Percentiles rank a stretch among this genome's conserved stretches.
phyloP scores from a whole-genome alignment of 192 early-diverging fungal species.

The Linderina pennispora region DNA sequence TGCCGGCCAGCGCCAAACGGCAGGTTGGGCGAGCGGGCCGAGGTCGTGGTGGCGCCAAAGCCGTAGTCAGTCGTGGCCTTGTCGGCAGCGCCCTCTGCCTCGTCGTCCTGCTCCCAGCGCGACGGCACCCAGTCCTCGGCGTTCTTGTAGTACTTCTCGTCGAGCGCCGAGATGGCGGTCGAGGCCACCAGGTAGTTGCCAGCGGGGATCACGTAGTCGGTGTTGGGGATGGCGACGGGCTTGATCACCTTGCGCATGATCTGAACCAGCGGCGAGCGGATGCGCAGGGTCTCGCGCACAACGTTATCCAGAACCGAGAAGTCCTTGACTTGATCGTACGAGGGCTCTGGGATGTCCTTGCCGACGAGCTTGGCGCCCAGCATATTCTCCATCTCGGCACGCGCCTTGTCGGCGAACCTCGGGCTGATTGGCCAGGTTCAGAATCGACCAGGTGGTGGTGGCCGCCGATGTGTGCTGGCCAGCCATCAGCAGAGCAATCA shows the following conservation, averaged over 20 bases:
- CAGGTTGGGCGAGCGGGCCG: constrained; percentile 76
- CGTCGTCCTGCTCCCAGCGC: constrained; percentile 62
- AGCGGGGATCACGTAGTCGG: constrained; percentile 80
- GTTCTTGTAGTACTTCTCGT: constrained; percentile 73
- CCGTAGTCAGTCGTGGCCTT: constrained; percentile 64
- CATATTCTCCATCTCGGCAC: constrained; percentile 62
- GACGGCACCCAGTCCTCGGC: constrained; percentile 73
- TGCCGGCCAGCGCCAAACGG: constrained; percentile 98
- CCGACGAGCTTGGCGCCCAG: constrained; percentile 49
- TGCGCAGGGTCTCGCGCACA: constrained; percentile 88
- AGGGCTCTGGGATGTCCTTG: constrained; percentile 44
- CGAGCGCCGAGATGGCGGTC: constrained; percentile 75
- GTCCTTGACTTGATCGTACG: constrained; percentile 71
- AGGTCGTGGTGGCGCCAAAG: constrained; percentile 58
- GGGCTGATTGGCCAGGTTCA: constrained; percentile 77
- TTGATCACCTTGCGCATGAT: constrained; percentile 89
- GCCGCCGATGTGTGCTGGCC: constrained; percentile 97
- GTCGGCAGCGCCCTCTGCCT: constrained; percentile 49
- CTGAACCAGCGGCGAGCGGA: constrained; percentile 89
- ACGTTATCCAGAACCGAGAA: constrained; percentile 70
- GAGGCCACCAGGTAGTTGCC: constrained; percentile 84
- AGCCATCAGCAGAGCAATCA: constrained; percentile 96
- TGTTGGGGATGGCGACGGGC: constrained; percentile 62
- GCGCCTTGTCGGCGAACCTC: constrained; percentile 61
- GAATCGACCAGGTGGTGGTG: constrained; percentile 85